phyloP scores from a whole-genome alignment of 164 flowering plant species.

The Hamamelis virginiana region DNA sequence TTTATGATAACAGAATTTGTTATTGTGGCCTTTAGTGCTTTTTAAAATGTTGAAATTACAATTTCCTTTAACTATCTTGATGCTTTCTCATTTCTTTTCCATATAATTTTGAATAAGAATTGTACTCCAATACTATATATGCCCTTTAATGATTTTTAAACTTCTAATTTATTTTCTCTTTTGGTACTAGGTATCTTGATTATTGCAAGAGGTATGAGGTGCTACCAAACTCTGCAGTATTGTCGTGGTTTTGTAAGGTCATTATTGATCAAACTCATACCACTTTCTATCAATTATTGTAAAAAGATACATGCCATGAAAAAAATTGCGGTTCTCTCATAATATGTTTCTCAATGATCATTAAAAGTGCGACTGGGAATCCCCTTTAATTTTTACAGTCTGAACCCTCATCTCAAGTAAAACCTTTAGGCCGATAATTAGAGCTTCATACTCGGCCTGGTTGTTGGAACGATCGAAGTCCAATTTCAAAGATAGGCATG shows the following conservation, averaged over 20 bases:
- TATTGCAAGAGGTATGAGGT: slow-evolving; percentile 20
- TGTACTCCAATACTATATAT: not conserved
- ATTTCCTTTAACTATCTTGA: too few species aligned
- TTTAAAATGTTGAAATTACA: too few species aligned
- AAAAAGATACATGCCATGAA: not conserved
- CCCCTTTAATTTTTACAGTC: too few species aligned
- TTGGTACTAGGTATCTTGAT: slow-evolving; percentile 19
- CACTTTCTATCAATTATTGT: not conserved
- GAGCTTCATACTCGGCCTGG: too few species aligned
- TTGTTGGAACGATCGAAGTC: too few species aligned
- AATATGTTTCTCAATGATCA: slow-evolving; percentile 32
- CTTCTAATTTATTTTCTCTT: not conserved
- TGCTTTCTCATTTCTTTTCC: too few species aligned
- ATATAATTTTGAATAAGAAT: too few species aligned
- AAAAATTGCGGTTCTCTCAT: slow-evolving; percentile 35
- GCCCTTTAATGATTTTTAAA: not conserved
- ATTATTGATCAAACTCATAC: not conserved
- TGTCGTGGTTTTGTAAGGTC: slow-evolving; percentile 26
- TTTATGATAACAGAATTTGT: too few species aligned
- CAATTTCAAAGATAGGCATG: too few species aligned
- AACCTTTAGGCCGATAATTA: too few species aligned
- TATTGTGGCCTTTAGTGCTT: too few species aligned
- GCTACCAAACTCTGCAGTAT: slow-evolving; percentile 15
- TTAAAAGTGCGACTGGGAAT: not conserved
- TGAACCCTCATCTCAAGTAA: too few species aligned